Evolutionary conservation across 768 basidiomycete genomes (phyloP).

Genomic region (Leucosporidium scottii): DNA sequence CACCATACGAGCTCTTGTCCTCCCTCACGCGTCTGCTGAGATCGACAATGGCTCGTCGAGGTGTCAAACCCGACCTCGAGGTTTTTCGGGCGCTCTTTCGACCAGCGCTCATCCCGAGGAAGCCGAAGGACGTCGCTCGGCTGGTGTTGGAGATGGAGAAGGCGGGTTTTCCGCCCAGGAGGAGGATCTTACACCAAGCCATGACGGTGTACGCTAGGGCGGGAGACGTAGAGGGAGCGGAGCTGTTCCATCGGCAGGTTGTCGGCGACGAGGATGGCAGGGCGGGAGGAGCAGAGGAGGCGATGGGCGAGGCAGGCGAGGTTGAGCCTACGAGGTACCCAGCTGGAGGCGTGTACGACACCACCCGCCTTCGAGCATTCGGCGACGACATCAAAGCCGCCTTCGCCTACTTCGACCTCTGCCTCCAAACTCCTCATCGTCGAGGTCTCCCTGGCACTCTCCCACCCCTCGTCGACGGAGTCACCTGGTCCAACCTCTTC

Average conservation of each 20-base stretch:
- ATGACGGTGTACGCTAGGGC: conserved; percentile 28
- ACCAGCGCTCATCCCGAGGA: conserved; percentile 11
- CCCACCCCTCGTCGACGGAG: conserved; percentile 10
- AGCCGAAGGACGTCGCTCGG: conserved; percentile 3
- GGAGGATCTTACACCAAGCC: conserved; percentile 5
- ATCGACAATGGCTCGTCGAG: conserved; percentile 8
- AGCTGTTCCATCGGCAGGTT: not conserved
- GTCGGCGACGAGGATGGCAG: too few relatives aligned
- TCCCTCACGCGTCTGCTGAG: conserved; percentile 4
- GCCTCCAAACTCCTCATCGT: not conserved
- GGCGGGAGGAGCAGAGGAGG: conserved; percentile 41
- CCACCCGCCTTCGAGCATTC: conserved; percentile 35
- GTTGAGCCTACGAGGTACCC: too few relatives aligned
- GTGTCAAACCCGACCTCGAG: not conserved
- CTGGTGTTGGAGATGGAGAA: conserved; percentile 9
- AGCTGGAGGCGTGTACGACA: conserved; percentile 37
- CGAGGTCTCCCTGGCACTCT: conserved; percentile 2
- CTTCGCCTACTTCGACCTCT: conserved; percentile 6
- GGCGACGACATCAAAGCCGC: not conserved
- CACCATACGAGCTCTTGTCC: conserved; percentile 3
- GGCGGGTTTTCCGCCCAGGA: not conserved
- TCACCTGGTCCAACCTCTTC: conserved; percentile 12
- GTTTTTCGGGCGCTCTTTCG: conserved; percentile 16
- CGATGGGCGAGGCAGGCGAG: not conserved
- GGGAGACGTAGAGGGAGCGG: not conserved